Percentiles rank a stretch among this genome's conserved stretches.
Evolutionary conservation across 2,329 filamentous ascomycete species (phyloP).

Genomic region (Epichloe uncinata): DNA sequence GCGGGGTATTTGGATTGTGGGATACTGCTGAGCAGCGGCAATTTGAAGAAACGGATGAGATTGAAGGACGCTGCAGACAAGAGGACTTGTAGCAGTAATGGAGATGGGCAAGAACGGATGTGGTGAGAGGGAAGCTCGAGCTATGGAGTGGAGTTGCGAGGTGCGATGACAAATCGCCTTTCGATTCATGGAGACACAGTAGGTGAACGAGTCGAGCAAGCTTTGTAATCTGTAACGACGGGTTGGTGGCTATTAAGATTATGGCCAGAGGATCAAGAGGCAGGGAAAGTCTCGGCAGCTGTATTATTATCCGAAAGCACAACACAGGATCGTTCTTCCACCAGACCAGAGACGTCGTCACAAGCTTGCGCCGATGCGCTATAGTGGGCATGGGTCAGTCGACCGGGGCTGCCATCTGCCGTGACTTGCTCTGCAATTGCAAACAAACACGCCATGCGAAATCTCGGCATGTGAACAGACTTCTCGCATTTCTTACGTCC

Average conservation of each 20-base stretch:
- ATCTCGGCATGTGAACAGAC: no score
- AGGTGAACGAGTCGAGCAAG: background rate
- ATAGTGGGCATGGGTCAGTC: background rate
- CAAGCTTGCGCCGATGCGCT: background rate
- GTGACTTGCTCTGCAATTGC: no score
- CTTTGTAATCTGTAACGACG: background rate
- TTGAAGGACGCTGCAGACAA: background rate
- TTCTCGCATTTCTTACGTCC: no score
- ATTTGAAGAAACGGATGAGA: background rate
- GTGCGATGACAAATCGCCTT: constrained; percentile 6
- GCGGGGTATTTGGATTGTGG: constrained; percentile 1
- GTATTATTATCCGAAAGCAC: background rate
- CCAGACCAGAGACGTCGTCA: background rate
- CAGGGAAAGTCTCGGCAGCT: background rate
- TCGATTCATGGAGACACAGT: constrained; percentile 1
- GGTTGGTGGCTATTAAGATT: background rate
- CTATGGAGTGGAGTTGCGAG: constrained; percentile 3
- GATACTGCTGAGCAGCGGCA: background rate
- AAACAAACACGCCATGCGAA: no score
- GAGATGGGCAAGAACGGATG: background rate
- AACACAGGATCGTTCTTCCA: background rate
- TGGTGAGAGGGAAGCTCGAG: constrained; percentile 5
- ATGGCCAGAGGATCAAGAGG: no score
- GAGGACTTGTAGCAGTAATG: background rate
- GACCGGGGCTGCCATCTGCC: no score